These are phyloP conservation scores for Phyllosticta citriasiana DNA, from an alignment of 2,329 filamentous ascomycete genomes.

Conservation along the genomic window DNA sequence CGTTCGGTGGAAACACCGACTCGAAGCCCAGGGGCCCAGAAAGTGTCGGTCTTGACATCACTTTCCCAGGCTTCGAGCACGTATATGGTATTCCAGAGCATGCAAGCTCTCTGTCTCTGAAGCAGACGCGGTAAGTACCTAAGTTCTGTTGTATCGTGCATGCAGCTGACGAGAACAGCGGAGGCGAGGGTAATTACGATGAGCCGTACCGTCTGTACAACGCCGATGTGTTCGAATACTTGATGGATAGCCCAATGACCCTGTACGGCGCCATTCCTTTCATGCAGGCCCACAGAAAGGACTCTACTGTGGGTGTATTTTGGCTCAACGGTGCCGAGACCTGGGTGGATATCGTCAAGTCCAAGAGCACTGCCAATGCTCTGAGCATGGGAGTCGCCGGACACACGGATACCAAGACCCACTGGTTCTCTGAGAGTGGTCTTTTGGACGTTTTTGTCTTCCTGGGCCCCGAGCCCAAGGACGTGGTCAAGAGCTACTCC, in stretches of 20 bases:
- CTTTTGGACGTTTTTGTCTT: slow-evolving; percentile 90
- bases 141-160: background rate
- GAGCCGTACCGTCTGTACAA: slow-evolving; percentile 96
- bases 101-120: slow-evolving; percentile 76
- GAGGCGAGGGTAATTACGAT: slow-evolving; percentile 71
- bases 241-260: slow-evolving; percentile 95
- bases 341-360: slow-evolving; percentile 90
- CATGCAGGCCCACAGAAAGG: slow-evolving; percentile 93
- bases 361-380: slow-evolving; percentile 62
- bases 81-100: slow-evolving; percentile 95
- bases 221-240: slow-evolving; percentile 94
- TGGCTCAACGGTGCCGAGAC: slow-evolving; percentile 97
- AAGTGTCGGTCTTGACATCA: slow-evolving; percentile 81
- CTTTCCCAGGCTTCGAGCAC: slow-evolving; percentile 82
- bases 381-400: slow-evolving; percentile 60
- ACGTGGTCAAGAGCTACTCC: slow-evolving; percentile 71
- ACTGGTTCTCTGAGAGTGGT: slow-evolving; percentile 94
- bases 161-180: slow-evolving; percentile 32
- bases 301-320: slow-evolving; percentile 89
- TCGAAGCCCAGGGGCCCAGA: slow-evolving; percentile 92
- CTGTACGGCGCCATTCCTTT: slow-evolving; percentile 95
- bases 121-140: slow-evolving; percentile 59
- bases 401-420: slow-evolving; percentile 72
- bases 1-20: slow-evolving; percentile 90
- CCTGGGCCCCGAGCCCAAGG: slow-evolving; percentile 75